These are phyloP conservation scores for Wolfiporia cocos DNA, from an alignment of 1,284 basidiomycete genomes.

Conservation along the genomic window DNA sequence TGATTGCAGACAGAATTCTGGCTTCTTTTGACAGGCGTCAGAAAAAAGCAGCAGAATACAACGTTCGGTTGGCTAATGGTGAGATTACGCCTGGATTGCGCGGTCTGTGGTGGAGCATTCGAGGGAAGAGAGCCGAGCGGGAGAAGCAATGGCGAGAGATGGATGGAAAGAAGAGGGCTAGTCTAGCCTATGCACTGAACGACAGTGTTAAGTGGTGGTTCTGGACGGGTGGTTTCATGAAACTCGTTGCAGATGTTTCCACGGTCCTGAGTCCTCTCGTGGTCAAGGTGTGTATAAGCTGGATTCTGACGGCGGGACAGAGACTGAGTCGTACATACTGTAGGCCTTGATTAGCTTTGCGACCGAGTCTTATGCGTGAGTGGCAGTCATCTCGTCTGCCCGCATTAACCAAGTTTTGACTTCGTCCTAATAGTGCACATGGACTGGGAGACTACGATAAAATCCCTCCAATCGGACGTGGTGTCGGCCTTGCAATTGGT, in stretches of 20 bases:
- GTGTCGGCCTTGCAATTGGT: slow-evolving; percentile 70
- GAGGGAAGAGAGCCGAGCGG: slow-evolving; percentile 43
- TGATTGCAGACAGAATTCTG: slow-evolving; percentile 59
- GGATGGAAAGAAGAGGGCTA: slow-evolving; percentile 60
- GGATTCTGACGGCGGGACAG: background rate
- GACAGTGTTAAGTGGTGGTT: slow-evolving; percentile 82
- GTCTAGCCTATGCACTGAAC: slow-evolving; percentile 71
- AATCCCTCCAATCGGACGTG: slow-evolving; percentile 59
- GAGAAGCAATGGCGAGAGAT: slow-evolving; percentile 62
- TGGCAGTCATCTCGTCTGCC: too few species aligned
- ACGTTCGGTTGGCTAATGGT: slow-evolving; percentile 56
- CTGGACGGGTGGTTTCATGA: slow-evolving; percentile 76
- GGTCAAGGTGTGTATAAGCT: slow-evolving; percentile 47
- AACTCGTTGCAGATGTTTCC: slow-evolving; percentile 67
- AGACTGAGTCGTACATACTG: background rate
- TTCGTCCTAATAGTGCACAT: slow-evolving; percentile 30
- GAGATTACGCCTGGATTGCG: slow-evolving; percentile 54
- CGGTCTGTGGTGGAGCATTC: slow-evolving; percentile 55
- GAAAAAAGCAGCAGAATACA: slow-evolving; percentile 62
- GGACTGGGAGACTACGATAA: slow-evolving; percentile 31
- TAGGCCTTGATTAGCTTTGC: slow-evolving; percentile 77
- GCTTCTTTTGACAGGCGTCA: slow-evolving; percentile 60
- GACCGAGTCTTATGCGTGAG: slow-evolving; percentile 48
- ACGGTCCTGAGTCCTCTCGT: slow-evolving; percentile 74
- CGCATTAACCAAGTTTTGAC: too few species aligned